Evolutionary conservation across 2,329 filamentous ascomycete species (phyloP), one percentile per base, ranked within the genome.

Genomic region (Pseudovirgaria hyperparasitica): DNA sequence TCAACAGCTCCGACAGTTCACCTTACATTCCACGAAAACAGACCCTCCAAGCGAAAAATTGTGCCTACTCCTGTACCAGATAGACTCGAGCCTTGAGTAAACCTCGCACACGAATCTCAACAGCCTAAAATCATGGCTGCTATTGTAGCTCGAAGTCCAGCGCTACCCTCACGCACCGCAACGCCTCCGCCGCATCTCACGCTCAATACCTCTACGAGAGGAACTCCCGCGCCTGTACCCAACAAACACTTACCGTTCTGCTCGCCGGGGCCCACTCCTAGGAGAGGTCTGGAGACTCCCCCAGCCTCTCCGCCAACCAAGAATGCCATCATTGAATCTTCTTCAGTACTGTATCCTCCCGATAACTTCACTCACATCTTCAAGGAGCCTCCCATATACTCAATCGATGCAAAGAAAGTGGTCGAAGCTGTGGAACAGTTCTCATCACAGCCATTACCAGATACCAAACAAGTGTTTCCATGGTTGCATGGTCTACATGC

Each of bases 401-500:
- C 76, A 22, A 74, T 96, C 40, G 69, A 73, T 45, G 72, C 78
- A 16, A 60, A 63, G 21, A 70, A 70, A 16, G 64, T 94, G 22
- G 72, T 73, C 8, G 64, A 72, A 23, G 84, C 87, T 1, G 48
- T 96, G 18, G 74, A 92, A 37, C 72, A 86, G 43, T 61, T 74
- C 32, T 71, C 87, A 3, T 69, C 74, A 3, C 84, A 92, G 45
- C 78, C 85, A 2, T 63, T 96, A 14, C 87, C 90, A 5, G 75
- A 87, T 30, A 75, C 90, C 0, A 71, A 77, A n/a, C 67, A 75
- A 34, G 82, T 96, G 35, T 98, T 96, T 45, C 90, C 90, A 2
- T 98, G 90, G 90, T 65, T 94, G 14, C 90, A 98, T 57, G 90
- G 90, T 14, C 60, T 96, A 21, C 86, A 96, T 45, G 76, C 82